These are phyloP conservation scores for Peronospora farinosa DNA, from an alignment of 352 stramenopile species.

Conservation along the genomic window DNA sequence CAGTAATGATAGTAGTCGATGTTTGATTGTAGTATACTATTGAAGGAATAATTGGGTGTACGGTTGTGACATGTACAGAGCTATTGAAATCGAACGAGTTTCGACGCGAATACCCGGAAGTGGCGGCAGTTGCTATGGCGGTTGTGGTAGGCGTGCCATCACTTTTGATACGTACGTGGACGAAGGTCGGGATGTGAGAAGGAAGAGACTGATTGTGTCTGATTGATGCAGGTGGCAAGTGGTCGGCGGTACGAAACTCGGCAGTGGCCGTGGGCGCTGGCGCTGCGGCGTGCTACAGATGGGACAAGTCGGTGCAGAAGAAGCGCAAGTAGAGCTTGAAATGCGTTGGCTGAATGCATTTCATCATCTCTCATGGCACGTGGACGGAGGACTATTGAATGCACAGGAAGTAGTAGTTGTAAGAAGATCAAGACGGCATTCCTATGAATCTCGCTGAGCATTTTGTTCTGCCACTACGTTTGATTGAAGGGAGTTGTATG, in stretches of 20 bases:
- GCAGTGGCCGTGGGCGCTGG: slow-evolving; percentile 53
- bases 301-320: slow-evolving; percentile 54
- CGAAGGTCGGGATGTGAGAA: neutral
- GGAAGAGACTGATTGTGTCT: slow-evolving; percentile 1
- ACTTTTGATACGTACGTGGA: slow-evolving; percentile 57
- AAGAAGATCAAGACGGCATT: slow-evolving; percentile 22
- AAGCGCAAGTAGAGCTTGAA: slow-evolving; percentile 31
- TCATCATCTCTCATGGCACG: slow-evolving; percentile 17
- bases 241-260: slow-evolving; percentile 51
- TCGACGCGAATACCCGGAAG: slow-evolving; percentile 61
- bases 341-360: slow-evolving; percentile 4
- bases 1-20: slow-evolving; percentile 1
- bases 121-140: slow-evolving; percentile 46
- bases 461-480: slow-evolving; percentile 4
- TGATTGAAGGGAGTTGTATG: neutral
- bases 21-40: neutral
- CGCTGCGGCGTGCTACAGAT: slow-evolving; percentile 49
- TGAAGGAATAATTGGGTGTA: slow-evolving; percentile 1
- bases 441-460: slow-evolving; percentile 3
- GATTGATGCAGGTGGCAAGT: slow-evolving; percentile 47
- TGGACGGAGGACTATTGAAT: neutral
- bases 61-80: slow-evolving; percentile 31
- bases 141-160: slow-evolving; percentile 57
- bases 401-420: slow-evolving; percentile 16
- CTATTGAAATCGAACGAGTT: slow-evolving; percentile 71